Evolutionary conservation across 352 stramenopile genomes (phyloP).

Genomic region (Albugo laibachii): DNA sequence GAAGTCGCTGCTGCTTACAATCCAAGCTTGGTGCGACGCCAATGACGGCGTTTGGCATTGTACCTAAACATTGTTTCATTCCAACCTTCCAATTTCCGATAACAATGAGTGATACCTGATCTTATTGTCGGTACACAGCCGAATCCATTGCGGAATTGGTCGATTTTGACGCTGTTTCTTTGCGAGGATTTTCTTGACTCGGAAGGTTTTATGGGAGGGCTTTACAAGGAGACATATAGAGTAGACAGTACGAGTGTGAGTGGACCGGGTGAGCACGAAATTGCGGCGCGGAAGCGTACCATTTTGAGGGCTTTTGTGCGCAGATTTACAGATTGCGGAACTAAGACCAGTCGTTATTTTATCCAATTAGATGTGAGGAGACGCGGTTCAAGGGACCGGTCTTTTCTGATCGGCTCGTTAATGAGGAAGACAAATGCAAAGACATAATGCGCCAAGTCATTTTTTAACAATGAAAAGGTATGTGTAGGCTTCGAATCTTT

Average conservation of each 20-base stretch:
- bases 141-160: conserved; percentile 99
- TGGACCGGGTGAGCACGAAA: neutral
- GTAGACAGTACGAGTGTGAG: conserved; percentile 1
- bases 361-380: too few relatives aligned
- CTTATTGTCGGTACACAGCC: conserved; percentile 97
- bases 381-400: too few relatives aligned
- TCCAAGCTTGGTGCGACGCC: conserved; percentile 98
- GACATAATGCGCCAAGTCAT: too few relatives aligned
- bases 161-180: conserved; percentile 99
- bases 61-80: conserved; percentile 56
- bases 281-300: too few relatives aligned
- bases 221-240: conserved; percentile 36
- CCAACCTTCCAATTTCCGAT: neutral
- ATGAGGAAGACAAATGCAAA: too few relatives aligned
- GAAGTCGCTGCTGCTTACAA: conserved; percentile 86
- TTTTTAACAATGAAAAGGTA: too few relatives aligned
- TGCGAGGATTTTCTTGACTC: conserved; percentile 97
- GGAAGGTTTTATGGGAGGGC: conserved; percentile 99
- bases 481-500: too few relatives aligned
- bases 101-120: conserved; percentile 68
- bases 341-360: too few relatives aligned
- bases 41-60: conserved; percentile 99
- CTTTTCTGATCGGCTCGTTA: too few relatives aligned
- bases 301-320: too few relatives aligned
- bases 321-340: too few relatives aligned